Percentiles rank a stretch among this genome's conserved stretches.
Conservation (phyloP, 2,329 filamentous ascomycete genomes). For the Fusarium keratoplasticum region DNA sequence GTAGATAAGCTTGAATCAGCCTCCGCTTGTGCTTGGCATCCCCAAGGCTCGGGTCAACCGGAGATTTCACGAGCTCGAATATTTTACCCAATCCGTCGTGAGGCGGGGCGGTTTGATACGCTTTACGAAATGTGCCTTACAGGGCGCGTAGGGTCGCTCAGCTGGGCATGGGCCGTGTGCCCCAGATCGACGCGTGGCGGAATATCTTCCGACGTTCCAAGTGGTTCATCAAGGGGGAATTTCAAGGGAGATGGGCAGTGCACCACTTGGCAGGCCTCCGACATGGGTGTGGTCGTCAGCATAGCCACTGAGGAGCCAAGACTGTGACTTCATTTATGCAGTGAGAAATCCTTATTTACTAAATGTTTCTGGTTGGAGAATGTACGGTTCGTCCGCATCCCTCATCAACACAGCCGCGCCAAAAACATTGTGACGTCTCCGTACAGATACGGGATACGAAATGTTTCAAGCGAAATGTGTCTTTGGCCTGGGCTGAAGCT, state of each 20-base stretch:
- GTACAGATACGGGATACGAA: background rate
- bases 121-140: background rate
- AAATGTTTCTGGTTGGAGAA: background rate
- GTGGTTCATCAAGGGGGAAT: background rate
- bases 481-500: slow-evolving; percentile 47
- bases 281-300: background rate
- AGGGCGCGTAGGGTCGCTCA: background rate
- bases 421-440: background rate
- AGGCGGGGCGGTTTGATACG: background rate
- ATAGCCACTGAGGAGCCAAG: background rate
- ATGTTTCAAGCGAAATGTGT: slow-evolving; percentile 37
- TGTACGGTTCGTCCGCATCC: background rate
- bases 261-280: slow-evolving; percentile 1
- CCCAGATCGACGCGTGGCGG: background rate
- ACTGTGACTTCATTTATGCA: background rate
- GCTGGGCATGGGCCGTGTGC: background rate
- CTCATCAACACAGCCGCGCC: background rate
- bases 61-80: background rate
- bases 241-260: background rate
- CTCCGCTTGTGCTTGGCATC: background rate
- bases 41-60: background rate
- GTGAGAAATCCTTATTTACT: background rate
- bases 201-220: background rate
- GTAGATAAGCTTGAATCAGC: background rate
- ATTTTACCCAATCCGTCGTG: background rate